These are phyloP conservation scores for Brassica nigra DNA, from an alignment of 345 rosid genomes.

Conservation along the genomic window DNA sequence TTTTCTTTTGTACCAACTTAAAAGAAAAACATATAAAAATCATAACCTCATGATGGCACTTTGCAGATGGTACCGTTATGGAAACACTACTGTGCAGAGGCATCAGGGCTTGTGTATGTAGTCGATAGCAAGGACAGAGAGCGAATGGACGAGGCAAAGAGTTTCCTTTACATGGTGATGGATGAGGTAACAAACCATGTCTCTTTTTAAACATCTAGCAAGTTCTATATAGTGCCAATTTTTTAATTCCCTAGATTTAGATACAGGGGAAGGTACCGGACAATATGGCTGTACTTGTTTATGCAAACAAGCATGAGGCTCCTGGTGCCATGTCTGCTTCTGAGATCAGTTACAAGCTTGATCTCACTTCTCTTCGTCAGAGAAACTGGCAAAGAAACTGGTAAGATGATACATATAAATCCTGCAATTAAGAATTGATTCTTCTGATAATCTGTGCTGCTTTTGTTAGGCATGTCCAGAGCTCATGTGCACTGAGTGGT, in stretches of 20 bases:
- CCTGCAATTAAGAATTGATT: neutral
- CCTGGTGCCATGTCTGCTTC: slow-evolving; percentile 69
- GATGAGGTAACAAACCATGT: slow-evolving; percentile 23
- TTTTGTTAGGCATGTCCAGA: slow-evolving; percentile 77
- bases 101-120: slow-evolving; percentile 31
- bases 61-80: neutral
- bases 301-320: slow-evolving; percentile 60
- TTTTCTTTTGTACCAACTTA: neutral
- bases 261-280: slow-evolving; percentile 17
- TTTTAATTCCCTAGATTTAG: slow-evolving; percentile 8
- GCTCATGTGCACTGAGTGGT: slow-evolving; percentile 83
- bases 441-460: neutral
- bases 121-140: slow-evolving; percentile 40
- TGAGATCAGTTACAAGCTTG: slow-evolving; percentile 62
- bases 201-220: neutral
- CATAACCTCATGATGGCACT: neutral
- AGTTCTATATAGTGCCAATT: neutral
- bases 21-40: neutral
- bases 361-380: slow-evolving; percentile 58
- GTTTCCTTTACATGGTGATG: neutral
- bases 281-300: slow-evolving; percentile 53
- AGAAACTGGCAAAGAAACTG: slow-evolving; percentile 55
- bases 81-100: neutral
- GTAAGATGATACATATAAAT: neutral
- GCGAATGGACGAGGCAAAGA: slow-evolving; percentile 18